Base-by-base conservation (phyloP, 306 rosid species). In the Delonix regia region DNA sequence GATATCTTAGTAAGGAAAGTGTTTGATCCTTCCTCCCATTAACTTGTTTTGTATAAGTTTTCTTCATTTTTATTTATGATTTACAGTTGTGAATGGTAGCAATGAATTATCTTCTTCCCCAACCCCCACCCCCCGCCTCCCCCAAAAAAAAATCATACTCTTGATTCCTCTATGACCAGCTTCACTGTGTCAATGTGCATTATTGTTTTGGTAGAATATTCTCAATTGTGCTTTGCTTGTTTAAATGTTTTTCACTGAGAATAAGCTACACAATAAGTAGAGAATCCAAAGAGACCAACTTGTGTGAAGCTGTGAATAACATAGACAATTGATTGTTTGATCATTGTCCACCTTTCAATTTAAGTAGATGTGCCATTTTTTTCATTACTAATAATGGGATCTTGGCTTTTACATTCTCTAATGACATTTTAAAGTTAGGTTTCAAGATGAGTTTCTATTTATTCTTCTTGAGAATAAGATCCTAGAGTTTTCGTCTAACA, bases 171-270 rank as follows among this genome's bases (percentile, higher is more conserved):
- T n/a, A 19, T 45, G 22, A 48, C 62, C 77, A 16, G 57, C 25
- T 57, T 71, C 49, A 30, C 68, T 71, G 67, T 48, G 48, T 19
- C 62, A 19, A 8, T 63, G 71, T 65, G 74, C 77, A 44, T 81
- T 51, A 80, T 33, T 52, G 21, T 41, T 73, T 73, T 53, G 45
- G 67, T 60, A 19, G 59, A 56, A 69, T 62, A 55, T 76, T 33
- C 52, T 77, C 51, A 73, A 73, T 51, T 42, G 33, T 42, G 13
- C 6, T 53, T 51, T 59, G 27, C 41, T 69, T 68, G 57, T 64
- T 28, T 57, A 21, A 47, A 72, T 38, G 12, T 47, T 47, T 59
- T 30, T 25, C 47, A 22, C 48, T 13, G 41, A 61, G 47, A 76
- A 57, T 42, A 44, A 19, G 56, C 24, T 45, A 42, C 57, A 16